Conservation (phyloP, 805 yeast genomes). For the Cyberlindnera amylophila region DNA sequence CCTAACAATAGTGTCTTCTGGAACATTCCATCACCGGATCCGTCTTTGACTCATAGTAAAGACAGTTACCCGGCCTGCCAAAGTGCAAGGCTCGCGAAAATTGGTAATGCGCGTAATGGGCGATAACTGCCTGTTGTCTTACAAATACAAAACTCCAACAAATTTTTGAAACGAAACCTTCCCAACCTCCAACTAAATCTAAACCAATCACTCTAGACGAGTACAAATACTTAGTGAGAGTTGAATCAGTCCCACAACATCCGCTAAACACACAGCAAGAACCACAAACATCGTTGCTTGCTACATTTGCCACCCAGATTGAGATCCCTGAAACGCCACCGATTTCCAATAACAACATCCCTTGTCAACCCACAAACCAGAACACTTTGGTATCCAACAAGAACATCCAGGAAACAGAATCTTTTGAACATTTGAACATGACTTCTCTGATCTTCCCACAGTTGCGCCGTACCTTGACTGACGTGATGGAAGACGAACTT, state of each 20-base stretch:
- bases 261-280: not conserved
- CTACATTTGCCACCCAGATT: slow-evolving; percentile 9
- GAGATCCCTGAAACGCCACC: slow-evolving; percentile 1
- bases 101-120: too few species aligned
- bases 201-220: not conserved
- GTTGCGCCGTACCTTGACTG: slow-evolving; percentile 50
- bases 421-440: slow-evolving; percentile 28
- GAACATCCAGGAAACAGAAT: not conserved
- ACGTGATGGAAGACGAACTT: slow-evolving; percentile 58
- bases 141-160: not conserved
- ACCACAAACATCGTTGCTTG: not conserved
- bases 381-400: not conserved
- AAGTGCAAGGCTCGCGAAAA: not conserved
- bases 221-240: not conserved
- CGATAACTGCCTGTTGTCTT: not conserved
- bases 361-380: not conserved
- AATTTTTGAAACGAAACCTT: not conserved
- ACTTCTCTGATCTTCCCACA: slow-evolving; percentile 47
- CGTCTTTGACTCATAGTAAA: slow-evolving; percentile 1
- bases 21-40: slow-evolving; percentile 11
- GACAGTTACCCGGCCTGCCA: slow-evolving; percentile 16
- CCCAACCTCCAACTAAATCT: not conserved
- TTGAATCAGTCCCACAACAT: not conserved
- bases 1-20: slow-evolving; percentile 7
- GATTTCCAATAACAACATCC: not conserved